phyloP scores from a whole-genome alignment of 2,329 filamentous ascomycete species.

The Apiospora aurea region DNA sequence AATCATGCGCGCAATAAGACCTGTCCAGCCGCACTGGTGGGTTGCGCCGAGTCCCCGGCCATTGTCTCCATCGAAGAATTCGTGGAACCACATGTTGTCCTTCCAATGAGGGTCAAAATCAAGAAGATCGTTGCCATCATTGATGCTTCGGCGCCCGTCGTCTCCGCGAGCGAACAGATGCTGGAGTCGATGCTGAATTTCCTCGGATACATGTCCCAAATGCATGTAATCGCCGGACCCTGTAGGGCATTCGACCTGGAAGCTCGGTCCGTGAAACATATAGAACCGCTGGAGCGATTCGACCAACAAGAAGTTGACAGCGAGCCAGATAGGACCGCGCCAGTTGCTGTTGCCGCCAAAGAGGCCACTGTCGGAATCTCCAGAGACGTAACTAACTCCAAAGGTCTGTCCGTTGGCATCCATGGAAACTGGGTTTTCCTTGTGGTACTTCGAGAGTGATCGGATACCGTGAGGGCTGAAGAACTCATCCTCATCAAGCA shows the following conservation, averaged over 20 bases:
- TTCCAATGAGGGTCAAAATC: slow-evolving; percentile 95
- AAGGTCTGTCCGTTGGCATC: slow-evolving; percentile 92
- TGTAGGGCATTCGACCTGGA: slow-evolving; percentile 92
- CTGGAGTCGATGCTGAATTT: slow-evolving; percentile 92
- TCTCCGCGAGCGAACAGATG: slow-evolving; percentile 88
- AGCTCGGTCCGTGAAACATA: slow-evolving; percentile 89
- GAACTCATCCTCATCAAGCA: slow-evolving; percentile 95
- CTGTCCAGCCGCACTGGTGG: slow-evolving; percentile 97
- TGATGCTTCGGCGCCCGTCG: slow-evolving; percentile 87
- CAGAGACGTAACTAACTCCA: slow-evolving; percentile 86
- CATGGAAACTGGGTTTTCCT: slow-evolving; percentile 91
- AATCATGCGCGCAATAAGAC: slow-evolving; percentile 94
- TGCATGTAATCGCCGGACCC: slow-evolving; percentile 96
- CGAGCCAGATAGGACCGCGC: slow-evolving; percentile 95
- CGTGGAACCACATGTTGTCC: slow-evolving; percentile 93
- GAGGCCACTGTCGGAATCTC: slow-evolving; percentile 94
- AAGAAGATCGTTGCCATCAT: slow-evolving; percentile 81
- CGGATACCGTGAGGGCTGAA: slow-evolving; percentile 89
- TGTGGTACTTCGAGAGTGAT: slow-evolving; percentile 90
- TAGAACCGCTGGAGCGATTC: slow-evolving; percentile 95
- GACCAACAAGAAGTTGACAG: slow-evolving; percentile 92
- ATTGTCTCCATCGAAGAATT: slow-evolving; percentile 94
- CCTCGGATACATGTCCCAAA: slow-evolving; percentile 90
- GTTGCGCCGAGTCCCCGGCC: slow-evolving; percentile 89
- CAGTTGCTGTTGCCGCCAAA: slow-evolving; percentile 99